Percentiles rank a stretch among this genome's conserved stretches.
Conservation (phyloP, 202 grass and related monocot genomes). For the Panicum virgatum region DNA sequence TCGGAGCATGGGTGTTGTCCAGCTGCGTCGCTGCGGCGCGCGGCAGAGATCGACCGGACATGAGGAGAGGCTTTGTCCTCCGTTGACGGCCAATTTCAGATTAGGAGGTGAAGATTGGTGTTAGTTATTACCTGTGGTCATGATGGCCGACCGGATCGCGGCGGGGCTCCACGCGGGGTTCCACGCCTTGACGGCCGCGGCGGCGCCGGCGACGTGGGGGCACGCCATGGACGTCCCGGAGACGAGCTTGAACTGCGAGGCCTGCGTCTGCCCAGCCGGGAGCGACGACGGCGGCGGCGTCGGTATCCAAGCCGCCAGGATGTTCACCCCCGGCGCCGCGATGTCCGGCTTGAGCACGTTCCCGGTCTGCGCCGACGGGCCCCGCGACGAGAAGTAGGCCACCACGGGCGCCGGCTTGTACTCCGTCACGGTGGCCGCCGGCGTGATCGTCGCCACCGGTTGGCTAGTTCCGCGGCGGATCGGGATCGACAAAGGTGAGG, state of each 20-base stretch:
- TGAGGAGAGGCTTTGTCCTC: background rate
- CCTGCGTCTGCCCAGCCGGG: conserved; percentile 45
- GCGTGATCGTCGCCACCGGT: conserved; percentile 64
- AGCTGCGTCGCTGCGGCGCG: conserved; percentile 52
- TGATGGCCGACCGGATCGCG: conserved; percentile 80
- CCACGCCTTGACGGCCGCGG: conserved; percentile 72
- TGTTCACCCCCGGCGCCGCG: conserved; percentile 83
- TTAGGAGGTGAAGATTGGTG: background rate
- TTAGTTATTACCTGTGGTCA: conserved; percentile 76
- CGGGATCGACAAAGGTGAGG: background rate
- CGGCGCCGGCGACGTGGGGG: conserved; percentile 71
- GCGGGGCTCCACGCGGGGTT: conserved; percentile 85
- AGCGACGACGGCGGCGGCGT: conserved; percentile 47
- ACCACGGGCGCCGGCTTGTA: conserved; percentile 72
- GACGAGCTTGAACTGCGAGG: conserved; percentile 75
- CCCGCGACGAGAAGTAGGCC: conserved; percentile 86
- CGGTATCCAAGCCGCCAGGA: conserved; percentile 83
- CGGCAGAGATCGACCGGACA: background rate
- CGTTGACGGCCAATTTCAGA: too few species aligned
- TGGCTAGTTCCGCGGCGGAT: conserved; percentile 46
- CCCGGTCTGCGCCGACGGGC: conserved; percentile 50
- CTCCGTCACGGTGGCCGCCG: conserved; percentile 64
- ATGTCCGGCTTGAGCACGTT: conserved; percentile 90
- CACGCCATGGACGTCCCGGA: conserved; percentile 96
- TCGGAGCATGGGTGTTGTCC: conserved; percentile 52